Percentiles rank a stretch among this genome's conserved stretches.
Evolutionary conservation across 2,329 filamentous ascomycete genomes (phyloP).

Genomic region (Orbilia blumenaviensis): DNA sequence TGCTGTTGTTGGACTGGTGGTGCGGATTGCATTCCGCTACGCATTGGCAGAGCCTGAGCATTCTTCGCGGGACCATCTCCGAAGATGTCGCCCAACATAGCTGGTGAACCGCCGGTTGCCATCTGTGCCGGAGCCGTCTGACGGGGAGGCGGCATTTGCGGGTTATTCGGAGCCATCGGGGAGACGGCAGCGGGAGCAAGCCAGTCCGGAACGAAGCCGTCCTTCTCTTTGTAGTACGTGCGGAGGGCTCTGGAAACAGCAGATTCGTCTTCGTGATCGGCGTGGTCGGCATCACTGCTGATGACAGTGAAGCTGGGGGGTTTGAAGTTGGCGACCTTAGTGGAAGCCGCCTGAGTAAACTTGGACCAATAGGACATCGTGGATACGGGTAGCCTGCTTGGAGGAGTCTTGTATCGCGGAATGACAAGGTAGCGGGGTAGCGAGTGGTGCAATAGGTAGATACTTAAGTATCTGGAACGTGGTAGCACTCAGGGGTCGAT

Average conservation of each 20-base stretch:
- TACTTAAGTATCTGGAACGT: too few species aligned
- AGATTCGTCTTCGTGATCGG: constrained; percentile 46
- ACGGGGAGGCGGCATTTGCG: neutral
- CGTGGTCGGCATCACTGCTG: constrained; percentile 29
- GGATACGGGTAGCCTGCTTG: neutral
- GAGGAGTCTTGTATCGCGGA: neutral
- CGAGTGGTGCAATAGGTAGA: too few species aligned
- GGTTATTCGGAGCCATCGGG: neutral
- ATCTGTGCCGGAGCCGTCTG: constrained; percentile 13
- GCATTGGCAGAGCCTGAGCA: constrained; percentile 19
- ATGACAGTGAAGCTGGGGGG: constrained; percentile 28
- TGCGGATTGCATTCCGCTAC: constrained; percentile 11
- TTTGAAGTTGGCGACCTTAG: constrained; percentile 44
- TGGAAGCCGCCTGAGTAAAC: constrained; percentile 15
- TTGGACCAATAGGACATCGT: constrained; percentile 36
- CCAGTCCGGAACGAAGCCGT: constrained; percentile 52
- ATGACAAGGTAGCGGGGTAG: neutral
- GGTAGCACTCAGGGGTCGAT: constrained; percentile 6
- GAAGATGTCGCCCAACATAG: constrained; percentile 49
- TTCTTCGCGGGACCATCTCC: constrained; percentile 16
- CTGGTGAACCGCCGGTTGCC: constrained; percentile 7
- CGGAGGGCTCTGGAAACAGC: constrained; percentile 51
- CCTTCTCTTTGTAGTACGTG: constrained; percentile 50
- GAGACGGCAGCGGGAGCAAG: constrained; percentile 20
- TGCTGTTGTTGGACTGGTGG: constrained; percentile 40